Conservation (phyloP, 2,329 filamentous ascomycete genomes). For the Pseudogymnoascus sp. region DNA sequence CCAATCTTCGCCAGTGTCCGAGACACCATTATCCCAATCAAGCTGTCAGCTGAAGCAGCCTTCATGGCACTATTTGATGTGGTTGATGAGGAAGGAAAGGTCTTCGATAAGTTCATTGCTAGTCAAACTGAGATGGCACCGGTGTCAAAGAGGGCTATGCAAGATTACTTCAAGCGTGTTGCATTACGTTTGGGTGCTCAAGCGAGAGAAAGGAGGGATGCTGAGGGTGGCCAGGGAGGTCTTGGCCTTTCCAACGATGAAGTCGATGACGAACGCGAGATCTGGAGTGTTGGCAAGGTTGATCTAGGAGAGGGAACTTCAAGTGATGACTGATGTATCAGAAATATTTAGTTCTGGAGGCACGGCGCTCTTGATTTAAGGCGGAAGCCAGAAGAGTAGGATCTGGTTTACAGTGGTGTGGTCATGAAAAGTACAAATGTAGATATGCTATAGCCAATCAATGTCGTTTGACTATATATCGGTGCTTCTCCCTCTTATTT, state of each 20-base stretch:
- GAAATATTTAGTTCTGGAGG: neutral
- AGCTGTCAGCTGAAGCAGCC: conserved; percentile 87
- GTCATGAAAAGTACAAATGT: neutral
- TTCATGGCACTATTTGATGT: conserved; percentile 89
- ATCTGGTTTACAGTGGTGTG: neutral
- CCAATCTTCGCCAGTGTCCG: conserved; percentile 85
- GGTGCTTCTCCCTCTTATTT: neutral
- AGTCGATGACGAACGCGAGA: conserved; percentile 85
- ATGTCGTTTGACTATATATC: neutral
- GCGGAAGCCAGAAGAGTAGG: neutral
- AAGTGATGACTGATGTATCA: conserved; percentile 20
- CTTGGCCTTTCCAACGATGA: conserved; percentile 85
- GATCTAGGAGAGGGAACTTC: conserved; percentile 58
- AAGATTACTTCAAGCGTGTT: conserved; percentile 95
- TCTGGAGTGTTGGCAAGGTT: conserved; percentile 90
- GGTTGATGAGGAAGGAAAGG: conserved; percentile 72
- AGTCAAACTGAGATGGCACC: conserved; percentile 60
- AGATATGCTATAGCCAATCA: neutral
- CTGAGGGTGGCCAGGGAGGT: conserved; percentile 81
- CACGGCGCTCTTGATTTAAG: neutral
- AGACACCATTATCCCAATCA: conserved; percentile 88
- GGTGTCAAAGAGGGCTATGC: conserved; percentile 79
- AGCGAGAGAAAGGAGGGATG: conserved; percentile 80
- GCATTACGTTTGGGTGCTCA: conserved; percentile 78
- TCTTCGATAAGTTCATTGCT: conserved; percentile 87